Base-by-base conservation (phyloP, 345 rosid genomes). In the Stellera chamaejasme region DNA sequence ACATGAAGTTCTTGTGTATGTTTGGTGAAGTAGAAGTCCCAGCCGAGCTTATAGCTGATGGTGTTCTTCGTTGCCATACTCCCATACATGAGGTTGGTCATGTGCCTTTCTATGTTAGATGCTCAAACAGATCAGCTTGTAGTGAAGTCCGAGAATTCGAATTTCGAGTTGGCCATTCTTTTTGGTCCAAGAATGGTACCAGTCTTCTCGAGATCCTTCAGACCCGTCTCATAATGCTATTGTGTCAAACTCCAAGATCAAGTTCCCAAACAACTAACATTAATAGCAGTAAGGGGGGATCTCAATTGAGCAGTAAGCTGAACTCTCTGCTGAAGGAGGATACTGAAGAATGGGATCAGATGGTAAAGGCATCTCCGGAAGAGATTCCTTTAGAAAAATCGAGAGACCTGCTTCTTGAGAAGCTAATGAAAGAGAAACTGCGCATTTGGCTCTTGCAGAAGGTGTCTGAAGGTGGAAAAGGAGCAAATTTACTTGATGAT, bases 1-100 rank as follows among this genome's bases (percentile, higher is more conserved):
- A 55, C 10, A 72, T 66, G 56, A 70, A 77, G 52, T 89, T 94
- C 97, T 93, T 94, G 44, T 87, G 97, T 76, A 89, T 93, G 96
- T 89, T 93, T 77, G 99, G 97, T 15, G 96, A 93, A 76, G 79
- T 87, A 61, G 99, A 93, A 80, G 97, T 89, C 77, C 91, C 82
- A 11, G 97, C 97, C 39, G 86, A 89, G 58, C 72, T 84, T 54
- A 60, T 89, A 58, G 88, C 89, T 48, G 83, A 77, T 79, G 96
- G 96, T 59, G 78, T 89, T 55, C 88, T 93, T 55, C 66, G 79
- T 51, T 93, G 96, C 69, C 72, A 60, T 63, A 65, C 83, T 69
- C 92, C 99, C 32, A 55, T 28, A 32, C 93, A 75, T 45, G 77
- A 76, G 68, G 92, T 73, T 59, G 96, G 92, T 48, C 73, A 76